Evolutionary conservation across 2,329 filamentous ascomycete species (phyloP), one percentile per base, ranked within the genome.

Genomic region (Ophiostoma piceae): DNA sequence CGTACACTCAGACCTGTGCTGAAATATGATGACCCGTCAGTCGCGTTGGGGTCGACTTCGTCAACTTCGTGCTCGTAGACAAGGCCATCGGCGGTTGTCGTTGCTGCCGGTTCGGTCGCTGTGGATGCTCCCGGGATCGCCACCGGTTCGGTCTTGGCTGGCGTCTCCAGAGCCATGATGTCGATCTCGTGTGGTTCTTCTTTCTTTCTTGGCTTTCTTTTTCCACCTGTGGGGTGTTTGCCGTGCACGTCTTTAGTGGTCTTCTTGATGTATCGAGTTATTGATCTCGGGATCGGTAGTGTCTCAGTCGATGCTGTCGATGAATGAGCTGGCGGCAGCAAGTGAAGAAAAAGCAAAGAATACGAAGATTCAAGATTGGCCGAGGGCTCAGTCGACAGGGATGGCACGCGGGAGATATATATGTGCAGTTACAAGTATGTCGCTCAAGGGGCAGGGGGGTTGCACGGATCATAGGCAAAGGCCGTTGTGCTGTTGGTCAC

Each of bases 1-100:
- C 62, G 22, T 65, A 73, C 71, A 43, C 73, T 73, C 51, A 73
- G 35, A 1, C 73, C 73, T 0, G 73, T 73, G 67, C 69, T 73
- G 8, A 73, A 73, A n/a, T 41, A 72, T 26, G 71, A 72, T 32
- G 67, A 66, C 3, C 67, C 68, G 39, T 72, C 70, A 22, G 66
- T 32, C 14, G 35, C 16, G 66, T 71, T 66, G 3, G 47, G 57
- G 19, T 67, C 68, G n/a, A 39, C 22, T 9, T 66, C 11, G 37
- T 41, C 68, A 9, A 39, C 22, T 4, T 66, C 11, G 37, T 41
- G 19, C 22, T 66, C 37, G 35, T 65, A 39, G 19, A 39, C 11
- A 2, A 6, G 22, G 32, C 35, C 35, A 19, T 65, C 35, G 19
- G 11, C 62, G 35, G 19, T 16, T 1, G 62, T 22, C 11, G 26